These are phyloP conservation scores for Botrytis squamosa DNA, from an alignment of 2,329 filamentous ascomycete genomes.

Conservation along the genomic window DNA sequence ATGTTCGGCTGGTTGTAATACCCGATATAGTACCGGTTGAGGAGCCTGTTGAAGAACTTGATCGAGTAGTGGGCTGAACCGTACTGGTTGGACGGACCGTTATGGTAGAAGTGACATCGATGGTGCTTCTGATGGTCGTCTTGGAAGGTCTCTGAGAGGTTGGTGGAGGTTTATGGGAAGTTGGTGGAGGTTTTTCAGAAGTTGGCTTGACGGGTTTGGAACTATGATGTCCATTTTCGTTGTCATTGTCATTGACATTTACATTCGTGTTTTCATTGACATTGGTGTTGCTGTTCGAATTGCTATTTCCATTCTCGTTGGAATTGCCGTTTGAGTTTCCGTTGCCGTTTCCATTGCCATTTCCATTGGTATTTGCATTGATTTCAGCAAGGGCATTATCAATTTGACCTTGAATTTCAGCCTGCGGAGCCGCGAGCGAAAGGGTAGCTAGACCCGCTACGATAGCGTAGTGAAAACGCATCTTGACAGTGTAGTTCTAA, in stretches of 20 bases:
- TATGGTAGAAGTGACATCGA: background rate
- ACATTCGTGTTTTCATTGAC: slow-evolving; percentile 9
- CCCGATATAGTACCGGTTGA: background rate
- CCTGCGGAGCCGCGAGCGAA: slow-evolving; percentile 5
- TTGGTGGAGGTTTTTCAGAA: background rate
- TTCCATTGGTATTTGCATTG: background rate
- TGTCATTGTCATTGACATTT: background rate
- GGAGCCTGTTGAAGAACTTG: background rate
- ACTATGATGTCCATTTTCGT: background rate
- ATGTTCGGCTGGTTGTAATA: background rate
- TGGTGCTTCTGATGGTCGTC: background rate
- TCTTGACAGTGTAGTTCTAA: background rate
- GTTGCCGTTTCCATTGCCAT: slow-evolving; percentile 2
- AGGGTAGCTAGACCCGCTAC: slow-evolving; percentile 9
- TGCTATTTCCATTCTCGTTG: slow-evolving; percentile 3
- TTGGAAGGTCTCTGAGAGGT: background rate
- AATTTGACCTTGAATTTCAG: background rate
- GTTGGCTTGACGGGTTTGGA: background rate
- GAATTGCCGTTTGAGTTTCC: background rate
- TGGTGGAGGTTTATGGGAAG: background rate
- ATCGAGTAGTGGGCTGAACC: background rate
- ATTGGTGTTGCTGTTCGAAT: slow-evolving; percentile 1
- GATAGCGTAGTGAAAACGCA: slow-evolving; percentile 15
- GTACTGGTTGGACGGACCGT: background rate
- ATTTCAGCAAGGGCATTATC: background rate